Evolutionary conservation across 257 asterid species (phyloP), one percentile per base, ranked within the genome.

Genomic region (Dorcoceras hygrometricum): DNA sequence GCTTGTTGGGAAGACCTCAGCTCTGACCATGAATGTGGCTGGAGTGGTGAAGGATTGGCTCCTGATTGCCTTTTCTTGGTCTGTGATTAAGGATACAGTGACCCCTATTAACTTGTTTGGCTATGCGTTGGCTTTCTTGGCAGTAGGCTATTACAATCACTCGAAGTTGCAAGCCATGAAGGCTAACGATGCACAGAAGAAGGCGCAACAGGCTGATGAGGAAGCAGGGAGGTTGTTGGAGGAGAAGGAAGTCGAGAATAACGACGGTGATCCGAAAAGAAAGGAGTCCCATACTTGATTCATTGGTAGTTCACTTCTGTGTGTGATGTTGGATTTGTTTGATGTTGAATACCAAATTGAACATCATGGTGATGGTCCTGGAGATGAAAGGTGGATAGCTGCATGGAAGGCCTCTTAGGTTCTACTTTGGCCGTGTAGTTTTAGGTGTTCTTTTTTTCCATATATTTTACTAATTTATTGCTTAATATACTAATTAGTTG

Each of bases 41-140:
- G 90, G 94, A 9, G 90, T 86, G 58, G 94, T 86, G 5, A 86
- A 86, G 71, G 94, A 86, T 59, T 86, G 94, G 94, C 70, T 86
- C 53, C 68, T 86, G 81, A 86, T 86, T 65, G 90, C 83, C 0
- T 83, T 86, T 27, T 86, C 94, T 0, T 86, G 94, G 93, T 83
- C 94, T 3, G 94, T 86, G 73, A 86, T 86, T 23, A 86, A 83
- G 81, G 94, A 86, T 63, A 85, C 89, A 0, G 88, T 86, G 12
- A 86, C 94, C 0, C 81, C 86, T 2, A 48, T 82, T 46, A 86
- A 86, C 67, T 68, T 86, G 81, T 46, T 84, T 57, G 94, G 94
- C 0, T 86, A 86, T 34, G 87, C 64, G 0, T 39, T 83, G 78
- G 94, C 94, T 4, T 86, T 86, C 81, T 64, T 86, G 72, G 94